Evolutionary conservation across 2,329 filamentous ascomycete species (phyloP).

Genomic region (Nothomitra cinnamomea): DNA sequence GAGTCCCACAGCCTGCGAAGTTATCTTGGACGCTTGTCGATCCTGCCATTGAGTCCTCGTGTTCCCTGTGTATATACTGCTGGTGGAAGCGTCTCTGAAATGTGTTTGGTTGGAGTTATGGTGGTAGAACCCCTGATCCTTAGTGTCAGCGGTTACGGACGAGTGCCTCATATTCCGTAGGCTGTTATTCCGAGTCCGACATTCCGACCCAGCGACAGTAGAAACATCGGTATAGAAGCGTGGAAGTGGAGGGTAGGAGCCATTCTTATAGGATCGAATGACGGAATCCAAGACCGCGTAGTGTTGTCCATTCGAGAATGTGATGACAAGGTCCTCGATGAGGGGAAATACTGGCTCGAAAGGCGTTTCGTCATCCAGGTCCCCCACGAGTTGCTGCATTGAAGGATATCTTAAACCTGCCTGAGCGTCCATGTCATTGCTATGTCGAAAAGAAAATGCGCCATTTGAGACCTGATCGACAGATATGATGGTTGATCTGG

Average conservation of each 20-base stretch:
- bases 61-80: background rate
- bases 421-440: background rate
- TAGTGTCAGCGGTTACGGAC: background rate
- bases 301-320: background rate
- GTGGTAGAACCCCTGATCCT: background rate
- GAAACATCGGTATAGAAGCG: background rate
- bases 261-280: background rate
- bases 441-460: background rate
- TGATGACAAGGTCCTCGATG: slow-evolving; percentile 1
- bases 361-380: background rate
- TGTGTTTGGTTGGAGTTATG: background rate
- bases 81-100: background rate
- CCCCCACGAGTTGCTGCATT: background rate
- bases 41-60: background rate
- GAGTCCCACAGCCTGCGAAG: background rate
- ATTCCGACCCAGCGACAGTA: background rate
- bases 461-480: background rate
- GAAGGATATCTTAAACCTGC: background rate
- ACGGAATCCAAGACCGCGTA: background rate
- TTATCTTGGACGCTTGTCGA: background rate
- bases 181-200: background rate
- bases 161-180: background rate
- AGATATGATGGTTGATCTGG: background rate
- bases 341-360: slow-evolving; percentile 1
- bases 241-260: background rate